These are phyloP conservation scores for Eremomyces bilateralis DNA, from an alignment of 495 filamentous ascomycete genomes.

Conservation along the genomic window DNA sequence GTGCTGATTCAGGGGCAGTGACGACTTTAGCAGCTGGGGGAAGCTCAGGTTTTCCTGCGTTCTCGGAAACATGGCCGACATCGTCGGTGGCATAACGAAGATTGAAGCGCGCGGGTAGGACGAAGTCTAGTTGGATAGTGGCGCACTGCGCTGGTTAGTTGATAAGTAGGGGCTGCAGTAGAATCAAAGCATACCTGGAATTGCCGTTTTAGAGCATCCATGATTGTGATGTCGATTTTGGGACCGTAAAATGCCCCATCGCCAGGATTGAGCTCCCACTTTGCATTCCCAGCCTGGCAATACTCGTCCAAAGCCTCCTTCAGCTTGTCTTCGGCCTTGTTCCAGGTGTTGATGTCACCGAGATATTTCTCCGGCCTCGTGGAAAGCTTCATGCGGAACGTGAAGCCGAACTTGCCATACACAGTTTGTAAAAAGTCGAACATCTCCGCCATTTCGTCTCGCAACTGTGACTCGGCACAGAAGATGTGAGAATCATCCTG, in stretches of 20 bases:
- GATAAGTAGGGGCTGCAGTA: too few species aligned
- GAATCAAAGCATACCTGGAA: slow-evolving; percentile 22
- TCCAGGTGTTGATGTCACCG: slow-evolving; percentile 70
- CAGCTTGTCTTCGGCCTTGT: slow-evolving; percentile 62
- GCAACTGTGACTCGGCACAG: slow-evolving; percentile 62
- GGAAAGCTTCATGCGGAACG: slow-evolving; percentile 90
- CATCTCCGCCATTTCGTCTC: slow-evolving; percentile 58
- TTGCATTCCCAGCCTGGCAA: slow-evolving; percentile 32
- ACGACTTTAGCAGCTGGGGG: slow-evolving; percentile 7
- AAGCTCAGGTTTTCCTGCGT: too few species aligned
- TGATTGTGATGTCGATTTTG: slow-evolving; percentile 83
- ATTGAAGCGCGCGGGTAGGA: slow-evolving; percentile 66
- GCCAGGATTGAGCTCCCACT: slow-evolving; percentile 78
- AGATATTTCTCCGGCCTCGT: slow-evolving; percentile 86
- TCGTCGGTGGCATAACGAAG: slow-evolving; percentile 65
- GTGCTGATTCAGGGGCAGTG: slow-evolving; percentile 22
- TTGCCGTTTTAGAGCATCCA: slow-evolving; percentile 54
- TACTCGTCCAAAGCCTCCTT: slow-evolving; percentile 62
- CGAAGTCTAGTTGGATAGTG: slow-evolving; percentile 94
- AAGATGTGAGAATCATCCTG: slow-evolving; percentile 96
- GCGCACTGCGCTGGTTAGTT: too few species aligned
- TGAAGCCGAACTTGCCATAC: slow-evolving; percentile 80
- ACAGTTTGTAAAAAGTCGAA: slow-evolving; percentile 73
- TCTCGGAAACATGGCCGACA: too few species aligned
- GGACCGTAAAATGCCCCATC: slow-evolving; percentile 97